Conservation (phyloP, 179 eudicot species). For the Beta corolliflora region DNA sequence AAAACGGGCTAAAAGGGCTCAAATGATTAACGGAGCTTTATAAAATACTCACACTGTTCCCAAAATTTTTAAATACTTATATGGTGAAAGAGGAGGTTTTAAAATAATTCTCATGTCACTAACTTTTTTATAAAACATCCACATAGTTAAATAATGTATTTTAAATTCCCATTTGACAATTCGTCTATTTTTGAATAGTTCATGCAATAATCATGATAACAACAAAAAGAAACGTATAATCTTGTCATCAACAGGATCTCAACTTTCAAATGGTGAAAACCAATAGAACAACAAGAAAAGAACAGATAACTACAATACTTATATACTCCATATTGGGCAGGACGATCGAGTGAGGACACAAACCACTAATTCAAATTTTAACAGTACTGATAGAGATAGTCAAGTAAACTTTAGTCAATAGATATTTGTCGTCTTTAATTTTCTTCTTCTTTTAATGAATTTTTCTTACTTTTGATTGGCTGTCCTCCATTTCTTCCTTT, state of each 20-base stretch:
- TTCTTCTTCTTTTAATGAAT: neutral
- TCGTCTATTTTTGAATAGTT: too few species aligned
- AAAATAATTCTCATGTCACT: too few species aligned
- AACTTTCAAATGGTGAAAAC: neutral
- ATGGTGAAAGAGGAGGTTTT: too few species aligned
- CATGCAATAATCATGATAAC: neutral
- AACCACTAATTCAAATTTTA: neutral
- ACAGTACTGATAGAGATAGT: neutral
- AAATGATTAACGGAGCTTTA: too few species aligned
- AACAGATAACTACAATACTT: neutral
- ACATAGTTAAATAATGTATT: too few species aligned
- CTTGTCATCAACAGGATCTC: neutral
- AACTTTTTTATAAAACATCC: too few species aligned
- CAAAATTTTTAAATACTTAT: too few species aligned
- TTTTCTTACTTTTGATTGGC: neutral
- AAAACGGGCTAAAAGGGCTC: too few species aligned
- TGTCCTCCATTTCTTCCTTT: neutral
- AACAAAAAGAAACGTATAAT: neutral
- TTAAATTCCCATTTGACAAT: too few species aligned
- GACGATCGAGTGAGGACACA: neutral
- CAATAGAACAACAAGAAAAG: neutral
- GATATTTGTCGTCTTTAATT: too few species aligned
- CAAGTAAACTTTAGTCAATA: neutral
- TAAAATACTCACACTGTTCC: too few species aligned
- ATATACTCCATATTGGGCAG: neutral